Evolutionary conservation across 495 filamentous ascomycete species (phyloP).

Genomic region (Bombardia bombarda): DNA sequence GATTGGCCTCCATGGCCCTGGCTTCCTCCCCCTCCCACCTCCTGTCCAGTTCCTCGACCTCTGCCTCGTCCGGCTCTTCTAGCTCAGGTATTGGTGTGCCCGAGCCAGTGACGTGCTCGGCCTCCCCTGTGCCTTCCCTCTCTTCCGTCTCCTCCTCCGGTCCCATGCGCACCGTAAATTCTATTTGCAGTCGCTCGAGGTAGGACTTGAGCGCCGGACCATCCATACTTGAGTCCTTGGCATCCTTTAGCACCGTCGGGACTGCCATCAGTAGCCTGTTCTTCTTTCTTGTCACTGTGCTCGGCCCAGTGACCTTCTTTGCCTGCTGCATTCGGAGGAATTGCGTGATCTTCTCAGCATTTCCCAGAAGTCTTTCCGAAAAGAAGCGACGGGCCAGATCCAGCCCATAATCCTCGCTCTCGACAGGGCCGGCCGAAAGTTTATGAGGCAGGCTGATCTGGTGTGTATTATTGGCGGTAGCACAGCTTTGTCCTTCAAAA

Average conservation of each 20-base stretch:
- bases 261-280: slow-evolving; percentile 63
- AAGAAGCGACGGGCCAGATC: slow-evolving; percentile 71
- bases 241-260: slow-evolving; percentile 67
- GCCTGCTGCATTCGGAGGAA: slow-evolving; percentile 44
- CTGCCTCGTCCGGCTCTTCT: background rate
- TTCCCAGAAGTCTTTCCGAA: slow-evolving; percentile 54
- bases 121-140: background rate
- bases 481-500: slow-evolving; percentile 61
- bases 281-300: slow-evolving; percentile 23
- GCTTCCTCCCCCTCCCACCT: background rate
- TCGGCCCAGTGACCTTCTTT: slow-evolving; percentile 50
- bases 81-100: no score
- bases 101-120: no score
- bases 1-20: background rate
- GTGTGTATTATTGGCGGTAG: slow-evolving; percentile 29
- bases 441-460: slow-evolving; percentile 82
- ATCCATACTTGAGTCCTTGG: slow-evolving; percentile 59
- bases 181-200: no score
- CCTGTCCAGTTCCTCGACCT: background rate
- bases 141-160: background rate
- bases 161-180: no score
- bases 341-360: slow-evolving; percentile 57
- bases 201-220: slow-evolving; percentile 53
- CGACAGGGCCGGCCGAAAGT: slow-evolving; percentile 58
- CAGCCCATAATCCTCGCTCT: slow-evolving; percentile 71